Conservation (phyloP, 805 yeast genomes). For the Saccharomyces kudriavzevii region DNA sequence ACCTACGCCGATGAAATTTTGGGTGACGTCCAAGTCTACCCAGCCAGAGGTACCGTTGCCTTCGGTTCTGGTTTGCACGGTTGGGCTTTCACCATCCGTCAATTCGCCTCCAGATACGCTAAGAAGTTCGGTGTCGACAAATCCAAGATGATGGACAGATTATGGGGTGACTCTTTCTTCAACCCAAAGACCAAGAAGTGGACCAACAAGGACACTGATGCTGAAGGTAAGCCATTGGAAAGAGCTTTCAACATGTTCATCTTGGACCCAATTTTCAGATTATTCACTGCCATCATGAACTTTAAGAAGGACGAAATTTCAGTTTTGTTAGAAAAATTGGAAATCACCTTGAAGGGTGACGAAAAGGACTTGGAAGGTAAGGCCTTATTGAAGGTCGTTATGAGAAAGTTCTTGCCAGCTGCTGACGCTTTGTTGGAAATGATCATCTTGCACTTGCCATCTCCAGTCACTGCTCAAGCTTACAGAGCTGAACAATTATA, state of each 20-base stretch:
- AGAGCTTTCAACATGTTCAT: conserved; percentile 99
- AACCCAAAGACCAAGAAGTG: conserved; percentile 99
- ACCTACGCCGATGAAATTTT: conserved; percentile 83
- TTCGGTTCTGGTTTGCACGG: conserved; percentile 99
- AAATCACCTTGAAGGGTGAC: conserved; percentile 83
- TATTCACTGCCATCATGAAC: conserved; percentile 95
- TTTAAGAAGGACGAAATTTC: conserved; percentile 96
- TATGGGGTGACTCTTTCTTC: conserved; percentile 99
- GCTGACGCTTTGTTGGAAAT: conserved; percentile 98
- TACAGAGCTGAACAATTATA: conserved; percentile 98
- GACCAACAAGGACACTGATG: conserved; percentile 91
- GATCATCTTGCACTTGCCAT: conserved; percentile 96
- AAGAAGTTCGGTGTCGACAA: conserved; percentile 99
- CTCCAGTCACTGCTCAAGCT: conserved; percentile 96
- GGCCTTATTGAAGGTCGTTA: conserved; percentile 93
- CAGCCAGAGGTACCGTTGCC: conserved; percentile 97
- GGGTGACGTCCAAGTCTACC: conserved; percentile 97
- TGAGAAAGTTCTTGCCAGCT: conserved; percentile 99
- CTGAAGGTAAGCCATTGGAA: conserved; percentile 88
- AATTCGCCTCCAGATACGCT: conserved; percentile 98
- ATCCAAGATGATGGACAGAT: conserved; percentile 93
- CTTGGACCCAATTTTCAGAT: conserved; percentile 96
- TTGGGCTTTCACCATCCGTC: conserved; percentile 99
- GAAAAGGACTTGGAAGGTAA: conserved; percentile 98
- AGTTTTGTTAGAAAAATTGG: conserved; percentile 82